Percentiles rank a stretch among this genome's conserved stretches.
Conservation (phyloP, 2,329 filamentous ascomycete species). For the Mycogone perniciosa region DNA sequence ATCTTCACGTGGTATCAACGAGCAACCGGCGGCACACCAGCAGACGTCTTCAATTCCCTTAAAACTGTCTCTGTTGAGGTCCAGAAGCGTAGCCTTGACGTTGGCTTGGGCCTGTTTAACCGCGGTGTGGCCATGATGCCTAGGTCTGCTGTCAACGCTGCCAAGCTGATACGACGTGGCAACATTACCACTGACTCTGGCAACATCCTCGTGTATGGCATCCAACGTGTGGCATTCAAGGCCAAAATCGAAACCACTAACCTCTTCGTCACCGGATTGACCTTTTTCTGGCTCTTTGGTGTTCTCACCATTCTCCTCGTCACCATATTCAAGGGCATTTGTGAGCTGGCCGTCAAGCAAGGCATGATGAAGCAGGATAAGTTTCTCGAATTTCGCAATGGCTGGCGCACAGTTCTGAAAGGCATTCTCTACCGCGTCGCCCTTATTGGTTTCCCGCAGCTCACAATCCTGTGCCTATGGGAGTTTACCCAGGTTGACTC, state of each 20-base stretch:
- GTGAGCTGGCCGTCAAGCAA: slow-evolving; percentile 66
- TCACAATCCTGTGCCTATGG: slow-evolving; percentile 86
- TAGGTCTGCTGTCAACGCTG: slow-evolving; percentile 31
- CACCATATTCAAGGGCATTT: slow-evolving; percentile 69
- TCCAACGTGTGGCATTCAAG: slow-evolving; percentile 81
- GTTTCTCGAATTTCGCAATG: slow-evolving; percentile 87
- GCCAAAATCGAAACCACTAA: slow-evolving; percentile 82
- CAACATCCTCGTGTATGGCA: slow-evolving; percentile 63
- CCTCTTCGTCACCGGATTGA: slow-evolving; percentile 83
- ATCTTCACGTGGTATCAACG: slow-evolving; percentile 95
- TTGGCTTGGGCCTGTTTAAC: slow-evolving; percentile 40
- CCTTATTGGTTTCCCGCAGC: slow-evolving; percentile 84
- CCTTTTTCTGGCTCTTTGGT: slow-evolving; percentile 82
- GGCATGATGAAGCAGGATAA: slow-evolving; percentile 76
- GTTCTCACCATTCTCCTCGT: slow-evolving; percentile 66
- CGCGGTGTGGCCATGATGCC: slow-evolving; percentile 48
- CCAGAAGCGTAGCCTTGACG: slow-evolving; percentile 50
- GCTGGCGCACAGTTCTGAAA: slow-evolving; percentile 86
- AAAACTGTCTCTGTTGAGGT: slow-evolving; percentile 74
- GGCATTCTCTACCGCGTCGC: slow-evolving; percentile 87
- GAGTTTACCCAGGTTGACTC: slow-evolving; percentile 84
- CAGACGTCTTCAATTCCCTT: slow-evolving; percentile 69
- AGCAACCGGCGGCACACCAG: slow-evolving; percentile 77
- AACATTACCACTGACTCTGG: slow-evolving; percentile 48
- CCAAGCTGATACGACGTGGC: slow-evolving; percentile 42